Conservation (phyloP, 1,284 basidiomycete species). For the Vanrija sp. region DNA sequence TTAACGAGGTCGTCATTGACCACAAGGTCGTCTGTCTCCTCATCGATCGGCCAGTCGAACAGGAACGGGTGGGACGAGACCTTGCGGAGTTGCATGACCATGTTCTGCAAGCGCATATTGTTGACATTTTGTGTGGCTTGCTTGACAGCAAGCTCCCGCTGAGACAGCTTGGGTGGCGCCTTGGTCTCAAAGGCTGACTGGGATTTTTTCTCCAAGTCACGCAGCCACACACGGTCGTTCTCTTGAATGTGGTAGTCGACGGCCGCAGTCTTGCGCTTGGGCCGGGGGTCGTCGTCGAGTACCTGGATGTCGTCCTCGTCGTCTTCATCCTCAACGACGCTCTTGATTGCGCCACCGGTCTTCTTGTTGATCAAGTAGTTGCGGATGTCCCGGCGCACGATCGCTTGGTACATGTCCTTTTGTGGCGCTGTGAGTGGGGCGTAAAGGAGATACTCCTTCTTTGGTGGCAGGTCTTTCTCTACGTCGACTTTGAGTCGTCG, state of each 20-base stretch:
- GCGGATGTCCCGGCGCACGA: constrained; percentile 65
- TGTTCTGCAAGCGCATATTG: constrained; percentile 87
- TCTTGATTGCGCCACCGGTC: constrained; percentile 22
- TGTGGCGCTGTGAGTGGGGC: constrained; percentile 80
- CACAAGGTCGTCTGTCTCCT: constrained; percentile 58
- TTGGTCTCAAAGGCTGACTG: constrained; percentile 20
- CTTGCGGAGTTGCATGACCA: constrained; percentile 89
- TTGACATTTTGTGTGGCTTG: constrained; percentile 64
- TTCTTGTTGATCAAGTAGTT: constrained; percentile 59
- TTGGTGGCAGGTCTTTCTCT: constrained; percentile 68
- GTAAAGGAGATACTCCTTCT: constrained; percentile 94
- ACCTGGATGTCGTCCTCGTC: constrained; percentile 6
- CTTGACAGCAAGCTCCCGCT: too few species aligned
- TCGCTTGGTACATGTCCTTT: constrained; percentile 76
- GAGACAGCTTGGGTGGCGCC: constrained; percentile 13
- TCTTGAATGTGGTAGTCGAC: constrained; percentile 55
- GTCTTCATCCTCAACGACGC: background rate
- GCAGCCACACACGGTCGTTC: constrained; percentile 66
- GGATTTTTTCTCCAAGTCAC: constrained; percentile 56
- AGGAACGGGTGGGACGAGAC: constrained; percentile 86
- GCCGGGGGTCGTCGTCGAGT: constrained; percentile 23
- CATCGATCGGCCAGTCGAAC: constrained; percentile 81
- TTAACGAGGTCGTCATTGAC: constrained; percentile 74
- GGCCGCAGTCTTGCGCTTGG: constrained; percentile 12
- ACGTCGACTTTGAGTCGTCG: constrained; percentile 89